phyloP scores from a whole-genome alignment of 192 early-diverging fungal genomes.

The Coemansia sp. region DNA sequence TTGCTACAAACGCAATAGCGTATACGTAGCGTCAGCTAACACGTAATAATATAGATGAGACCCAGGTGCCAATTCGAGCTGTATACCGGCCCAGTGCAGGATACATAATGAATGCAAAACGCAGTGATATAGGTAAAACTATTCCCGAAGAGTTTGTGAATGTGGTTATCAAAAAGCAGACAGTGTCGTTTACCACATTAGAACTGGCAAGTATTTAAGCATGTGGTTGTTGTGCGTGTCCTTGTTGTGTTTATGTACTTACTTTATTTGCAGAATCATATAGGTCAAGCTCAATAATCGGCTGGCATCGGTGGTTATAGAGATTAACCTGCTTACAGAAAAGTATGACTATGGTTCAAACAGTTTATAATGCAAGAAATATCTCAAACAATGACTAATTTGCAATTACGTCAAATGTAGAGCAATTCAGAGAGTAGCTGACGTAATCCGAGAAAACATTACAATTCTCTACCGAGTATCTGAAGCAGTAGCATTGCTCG shows the following conservation, averaged over 20 bases:
- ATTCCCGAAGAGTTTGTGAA: slow-evolving; percentile 76
- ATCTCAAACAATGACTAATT: background rate
- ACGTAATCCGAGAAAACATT: slow-evolving; percentile 60
- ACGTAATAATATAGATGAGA: slow-evolving; percentile 42
- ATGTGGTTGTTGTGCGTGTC: background rate
- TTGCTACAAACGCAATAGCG: background rate
- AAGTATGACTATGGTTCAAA: slow-evolving; percentile 46
- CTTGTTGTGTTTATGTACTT: background rate
- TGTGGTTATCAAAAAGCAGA: slow-evolving; percentile 63
- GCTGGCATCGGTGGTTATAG: slow-evolving; percentile 76
- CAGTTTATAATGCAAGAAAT: background rate
- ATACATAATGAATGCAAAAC: slow-evolving; percentile 59
- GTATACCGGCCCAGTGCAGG: slow-evolving; percentile 62
- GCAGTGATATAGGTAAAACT: slow-evolving; percentile 43
- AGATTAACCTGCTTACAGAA: slow-evolving; percentile 81
- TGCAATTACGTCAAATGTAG: background rate
- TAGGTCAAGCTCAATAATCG: slow-evolving; percentile 79
- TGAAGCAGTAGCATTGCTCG: slow-evolving; percentile 75
- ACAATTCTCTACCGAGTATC: slow-evolving; percentile 68
- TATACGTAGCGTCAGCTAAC: background rate
- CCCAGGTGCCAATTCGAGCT: slow-evolving; percentile 64
- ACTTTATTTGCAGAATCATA: background rate
- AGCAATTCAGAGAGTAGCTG: slow-evolving; percentile 33
- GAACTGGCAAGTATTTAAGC: slow-evolving; percentile 59
- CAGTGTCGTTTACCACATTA: slow-evolving; percentile 70